Conservation (phyloP, 2,329 filamentous ascomycete species). For the Xylaria sp. region DNA sequence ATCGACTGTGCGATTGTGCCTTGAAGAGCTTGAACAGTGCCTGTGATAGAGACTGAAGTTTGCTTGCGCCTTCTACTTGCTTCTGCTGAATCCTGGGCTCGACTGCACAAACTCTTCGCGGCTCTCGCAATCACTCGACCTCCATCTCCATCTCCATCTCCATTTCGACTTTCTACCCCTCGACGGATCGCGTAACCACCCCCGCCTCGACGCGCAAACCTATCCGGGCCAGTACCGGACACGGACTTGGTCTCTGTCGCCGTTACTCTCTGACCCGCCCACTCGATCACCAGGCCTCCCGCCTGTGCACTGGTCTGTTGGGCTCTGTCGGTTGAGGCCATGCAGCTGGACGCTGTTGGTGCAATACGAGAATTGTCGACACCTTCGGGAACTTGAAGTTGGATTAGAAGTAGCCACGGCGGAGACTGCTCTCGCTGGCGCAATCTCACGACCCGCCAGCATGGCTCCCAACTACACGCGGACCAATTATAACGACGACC, state of each 20-base stretch:
- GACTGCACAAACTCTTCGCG: background rate
- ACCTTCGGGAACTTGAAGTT: slow-evolving; percentile 27
- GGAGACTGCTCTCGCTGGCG: background rate
- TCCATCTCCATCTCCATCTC: slow-evolving; percentile 11
- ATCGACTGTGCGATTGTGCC: background rate
- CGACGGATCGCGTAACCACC: slow-evolving; percentile 6
- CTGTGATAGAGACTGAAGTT: background rate
- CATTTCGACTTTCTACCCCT: background rate
- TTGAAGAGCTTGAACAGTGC: background rate
- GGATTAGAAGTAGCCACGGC: slow-evolving; percentile 5
- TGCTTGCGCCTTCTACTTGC: background rate
- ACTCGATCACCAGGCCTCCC: background rate
- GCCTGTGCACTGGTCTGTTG: background rate
- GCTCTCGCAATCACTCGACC: slow-evolving; percentile 1
- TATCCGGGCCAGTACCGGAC: background rate
- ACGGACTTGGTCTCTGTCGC: background rate
- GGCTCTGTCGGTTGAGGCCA: slow-evolving; percentile 30
- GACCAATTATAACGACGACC: slow-evolving; percentile 38
- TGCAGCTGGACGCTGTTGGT: slow-evolving; percentile 39
- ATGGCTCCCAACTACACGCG: slow-evolving; percentile 32
- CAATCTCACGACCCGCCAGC: slow-evolving; percentile 9
- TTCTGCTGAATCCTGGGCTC: background rate
- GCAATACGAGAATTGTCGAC: slow-evolving; percentile 33
- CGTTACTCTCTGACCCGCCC: background rate
- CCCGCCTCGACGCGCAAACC: background rate